phyloP scores from a whole-genome alignment of 176 grass and related monocot species.

The Oryza officinalis region DNA sequence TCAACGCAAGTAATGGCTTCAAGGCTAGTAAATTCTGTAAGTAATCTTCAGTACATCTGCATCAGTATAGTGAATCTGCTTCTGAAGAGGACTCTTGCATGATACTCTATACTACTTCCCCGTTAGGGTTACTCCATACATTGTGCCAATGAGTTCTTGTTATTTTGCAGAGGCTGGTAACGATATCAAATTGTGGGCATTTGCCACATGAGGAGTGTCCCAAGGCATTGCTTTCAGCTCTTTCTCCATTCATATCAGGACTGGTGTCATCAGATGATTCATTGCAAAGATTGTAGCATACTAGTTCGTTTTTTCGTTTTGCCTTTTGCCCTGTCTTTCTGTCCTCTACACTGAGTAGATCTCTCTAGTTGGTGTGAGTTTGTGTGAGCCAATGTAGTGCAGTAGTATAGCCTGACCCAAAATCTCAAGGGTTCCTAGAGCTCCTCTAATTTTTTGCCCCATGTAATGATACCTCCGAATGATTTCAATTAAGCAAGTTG shows the following conservation, averaged over 20 bases:
- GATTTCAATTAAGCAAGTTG: conserved; percentile 73
- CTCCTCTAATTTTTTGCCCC: conserved; percentile 68
- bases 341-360: conserved; percentile 28
- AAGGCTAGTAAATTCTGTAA: conserved; percentile 87
- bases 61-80: background rate
- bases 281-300: conserved; percentile 66
- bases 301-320: conserved; percentile 6
- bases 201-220: conserved; percentile 97
- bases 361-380: conserved; percentile 38
- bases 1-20: conserved; percentile 87
- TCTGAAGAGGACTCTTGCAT: background rate
- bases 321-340: background rate
- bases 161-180: conserved; percentile 72
- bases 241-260: conserved; percentile 88
- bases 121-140: background rate
- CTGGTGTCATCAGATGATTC: conserved; percentile 54
- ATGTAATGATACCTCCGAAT: conserved; percentile 42
- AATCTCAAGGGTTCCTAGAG: conserved; percentile 83
- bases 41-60: conserved; percentile 16
- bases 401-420: conserved; percentile 77
- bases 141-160: background rate
- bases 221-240: conserved; percentile 80
- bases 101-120: background rate
- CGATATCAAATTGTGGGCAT: conserved; percentile 91
- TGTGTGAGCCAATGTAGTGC: conserved; percentile 42